These are phyloP conservation scores for Boletus speciosus DNA, from an alignment of 768 basidiomycete species.

Conservation along the genomic window DNA sequence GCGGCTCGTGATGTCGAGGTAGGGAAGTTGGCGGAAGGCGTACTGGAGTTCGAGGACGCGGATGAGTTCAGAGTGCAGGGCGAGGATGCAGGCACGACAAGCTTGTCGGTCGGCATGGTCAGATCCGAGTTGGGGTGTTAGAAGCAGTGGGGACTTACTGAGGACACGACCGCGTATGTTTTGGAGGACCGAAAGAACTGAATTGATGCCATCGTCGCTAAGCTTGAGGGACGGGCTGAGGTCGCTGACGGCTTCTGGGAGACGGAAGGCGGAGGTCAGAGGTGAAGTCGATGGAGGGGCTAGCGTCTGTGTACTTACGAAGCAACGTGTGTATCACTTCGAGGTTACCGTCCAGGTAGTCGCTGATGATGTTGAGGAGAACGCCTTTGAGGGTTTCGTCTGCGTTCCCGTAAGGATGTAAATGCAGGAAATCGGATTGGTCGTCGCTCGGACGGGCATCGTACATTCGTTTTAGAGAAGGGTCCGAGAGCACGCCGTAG, in stretches of 20 bases:
- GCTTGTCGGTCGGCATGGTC: conserved; percentile 36
- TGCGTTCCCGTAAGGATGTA: conserved; percentile 52
- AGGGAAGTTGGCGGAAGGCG: conserved; percentile 69
- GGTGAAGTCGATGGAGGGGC: no score
- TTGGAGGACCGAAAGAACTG: conserved; percentile 66
- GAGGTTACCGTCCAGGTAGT: conserved; percentile 84
- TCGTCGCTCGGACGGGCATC: conserved; percentile 51
- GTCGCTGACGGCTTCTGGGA: conserved; percentile 68
- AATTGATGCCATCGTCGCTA: conserved; percentile 75
- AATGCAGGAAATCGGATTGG: conserved; percentile 47
- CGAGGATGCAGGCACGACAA: conserved; percentile 71
- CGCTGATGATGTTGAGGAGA: conserved; percentile 69
- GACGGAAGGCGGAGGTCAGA: not conserved
- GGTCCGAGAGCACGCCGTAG: conserved; percentile 75
- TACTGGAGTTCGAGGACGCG: conserved; percentile 81
- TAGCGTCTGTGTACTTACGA: conserved; percentile 41
- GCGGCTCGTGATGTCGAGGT: conserved; percentile 73
- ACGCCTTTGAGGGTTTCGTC: conserved; percentile 81
- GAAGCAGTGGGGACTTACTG: conserved; percentile 38
- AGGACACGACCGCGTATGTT: conserved; percentile 71
- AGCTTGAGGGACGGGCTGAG: conserved; percentile 75
- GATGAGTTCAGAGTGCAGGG: conserved; percentile 68
- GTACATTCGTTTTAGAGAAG: conserved; percentile 63
- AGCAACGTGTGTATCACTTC: conserved; percentile 77
- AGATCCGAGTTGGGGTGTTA: not conserved